Base-by-base conservation (phyloP, 768 basidiomycete genomes). In the Auriscalpium vulgare region DNA sequence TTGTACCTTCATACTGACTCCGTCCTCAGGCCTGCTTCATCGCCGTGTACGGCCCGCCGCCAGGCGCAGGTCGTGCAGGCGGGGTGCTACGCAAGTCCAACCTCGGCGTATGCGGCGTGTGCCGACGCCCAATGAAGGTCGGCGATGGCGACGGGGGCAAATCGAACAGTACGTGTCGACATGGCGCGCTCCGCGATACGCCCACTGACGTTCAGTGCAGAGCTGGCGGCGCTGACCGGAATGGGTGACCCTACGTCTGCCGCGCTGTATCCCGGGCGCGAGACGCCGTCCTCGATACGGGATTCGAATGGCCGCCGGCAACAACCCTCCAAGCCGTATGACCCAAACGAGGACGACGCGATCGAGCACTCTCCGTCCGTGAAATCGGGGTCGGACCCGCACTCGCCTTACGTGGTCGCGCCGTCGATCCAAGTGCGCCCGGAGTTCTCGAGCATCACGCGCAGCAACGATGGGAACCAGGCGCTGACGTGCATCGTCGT, bases 21-120 rank as follows among this genome's bases (percentile, higher is more conserved):
- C 56, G 19, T 1, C 35, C 45, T n/a, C 44, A 95, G 89, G 95
- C 93, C 14, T 99, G 97, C 71, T 98, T 97, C 69, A 90, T 85
- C 14, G 92, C 93, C 7, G 95, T 98, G 4, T 99, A 99, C 69
- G 95, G 95, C 13, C 91, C 91, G 6, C 85, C 88, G 10, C 84
- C 86, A 13, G 78, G 69, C 56, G 78, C 80, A 63, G 75, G 74
- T 37, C 80, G 73, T 63, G 72, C 78, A 50, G 68, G 83, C 51
- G 36, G 68, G 67, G 68, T 81, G 8, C 77, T 87, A 29, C 75
- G 82, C 69, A 84, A 88, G 72, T 75, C 88, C 47, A 87, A 91
- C 66, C 75, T 97, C 21, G 97, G 97, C 17, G 91, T 99, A 16
- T 99, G 97, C 63, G 97, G 97, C 40, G 93, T 98, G 2, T 99